Conservation (phyloP, 2,329 filamentous ascomycete species). For the Blastomyces emzantsi region DNA sequence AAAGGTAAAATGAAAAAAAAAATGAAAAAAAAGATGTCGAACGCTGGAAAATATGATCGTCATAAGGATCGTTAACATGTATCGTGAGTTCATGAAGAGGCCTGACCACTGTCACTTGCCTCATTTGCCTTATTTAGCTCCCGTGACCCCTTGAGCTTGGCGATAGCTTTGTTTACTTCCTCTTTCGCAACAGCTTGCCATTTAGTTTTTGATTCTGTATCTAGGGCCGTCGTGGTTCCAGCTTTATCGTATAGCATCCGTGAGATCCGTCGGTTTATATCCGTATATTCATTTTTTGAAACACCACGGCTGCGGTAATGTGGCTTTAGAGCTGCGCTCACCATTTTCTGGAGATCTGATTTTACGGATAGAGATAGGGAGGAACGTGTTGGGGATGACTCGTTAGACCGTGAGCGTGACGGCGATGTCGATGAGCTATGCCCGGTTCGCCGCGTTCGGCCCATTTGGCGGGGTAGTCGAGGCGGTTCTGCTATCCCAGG, state of each 20-base stretch:
- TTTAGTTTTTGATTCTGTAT: conserved; percentile 55
- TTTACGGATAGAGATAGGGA: conserved; percentile 73
- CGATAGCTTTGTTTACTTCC: conserved; percentile 70
- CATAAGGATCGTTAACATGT: neutral
- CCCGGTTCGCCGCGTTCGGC: conserved; percentile 13
- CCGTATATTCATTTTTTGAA: conserved; percentile 81
- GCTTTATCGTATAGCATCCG: conserved; percentile 71
- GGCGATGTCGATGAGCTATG: conserved; percentile 36
- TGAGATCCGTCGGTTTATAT: conserved; percentile 84
- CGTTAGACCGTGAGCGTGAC: conserved; percentile 44
- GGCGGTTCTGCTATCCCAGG: conserved; percentile 10
- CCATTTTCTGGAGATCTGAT: conserved; percentile 78
- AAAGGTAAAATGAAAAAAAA: neutral
- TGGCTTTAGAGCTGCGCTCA: conserved; percentile 71
- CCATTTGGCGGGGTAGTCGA: conserved; percentile 15
- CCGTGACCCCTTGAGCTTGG: conserved; percentile 21
- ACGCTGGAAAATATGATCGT: neutral
- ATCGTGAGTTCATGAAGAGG: conserved; percentile 9
- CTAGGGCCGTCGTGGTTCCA: conserved; percentile 43
- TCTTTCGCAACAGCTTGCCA: conserved; percentile 69
- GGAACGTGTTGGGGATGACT: conserved; percentile 59
- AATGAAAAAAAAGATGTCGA: neutral
- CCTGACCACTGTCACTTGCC: conserved; percentile 15
- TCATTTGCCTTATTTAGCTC: conserved; percentile 12
- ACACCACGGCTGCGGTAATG: conserved; percentile 72